Evolutionary conservation across 257 asterid genomes (phyloP), one percentile per base, ranked within the genome.

Genomic region (Salvia hispanica): DNA sequence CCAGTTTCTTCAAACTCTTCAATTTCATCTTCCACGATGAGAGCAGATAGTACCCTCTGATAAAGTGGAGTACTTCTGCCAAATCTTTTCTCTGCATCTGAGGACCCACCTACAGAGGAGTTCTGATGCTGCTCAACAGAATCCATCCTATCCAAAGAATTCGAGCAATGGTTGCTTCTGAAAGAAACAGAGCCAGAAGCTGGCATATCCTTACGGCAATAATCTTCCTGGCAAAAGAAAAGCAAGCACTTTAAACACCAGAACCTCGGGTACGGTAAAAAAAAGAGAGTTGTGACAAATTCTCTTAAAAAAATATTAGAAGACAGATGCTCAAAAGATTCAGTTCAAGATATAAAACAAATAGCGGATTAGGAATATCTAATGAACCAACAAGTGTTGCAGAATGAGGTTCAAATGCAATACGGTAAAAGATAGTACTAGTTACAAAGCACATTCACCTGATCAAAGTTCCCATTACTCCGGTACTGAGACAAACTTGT

Each of bases 11-110:
- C 96, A 77, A 57, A 84, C 76, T 83, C 91, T 81, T 90, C 96
- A 55, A 72, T 67, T 68, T 93, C 90, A 78, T 88, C 97, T 65
- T 86, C 99, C 39, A 84, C 7, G 33, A 93, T 90, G 47, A 93
- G 80, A 74, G 99, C 96, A 14, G 99, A 93, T 67, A 93, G 84
- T 58, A 93, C 86, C 81, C 97, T 86, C 71, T 93, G 97, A 81
- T 80, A 86, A 69, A 93, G 87, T 59, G 99, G 96, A 65, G 85
- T 73, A 67, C 63, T 82, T 60, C 60, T 78, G 66, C 78, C 84
- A 72, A 56, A 68, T 64, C 42, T 81, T 73, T 78, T 72, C 59
- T 76, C 89, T 7, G 78, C 71, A 66, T 82, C 87, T 36, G 77
- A 72, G 72, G 68, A 78, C 73, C 78, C 86, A 66, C 63, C 67